Conservation (phyloP, 1,139 yeast species). For the Kluyveromyces marxianus region DNA sequence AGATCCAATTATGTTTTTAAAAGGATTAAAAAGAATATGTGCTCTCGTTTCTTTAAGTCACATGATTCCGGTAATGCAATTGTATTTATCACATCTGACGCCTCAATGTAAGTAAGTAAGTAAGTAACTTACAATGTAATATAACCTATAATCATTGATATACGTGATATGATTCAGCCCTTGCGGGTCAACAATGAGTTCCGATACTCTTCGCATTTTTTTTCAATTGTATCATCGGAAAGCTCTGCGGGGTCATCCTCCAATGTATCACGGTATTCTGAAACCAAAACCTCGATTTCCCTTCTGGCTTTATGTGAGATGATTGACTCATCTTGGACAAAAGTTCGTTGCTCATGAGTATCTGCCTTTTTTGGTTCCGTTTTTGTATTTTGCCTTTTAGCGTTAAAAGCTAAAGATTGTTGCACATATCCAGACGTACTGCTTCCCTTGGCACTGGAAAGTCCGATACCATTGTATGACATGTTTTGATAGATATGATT, state of each 20-base stretch:
- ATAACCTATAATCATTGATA: no score
- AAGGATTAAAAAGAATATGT: no score
- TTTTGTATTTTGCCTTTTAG: slow-evolving; percentile 7
- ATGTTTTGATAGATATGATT: slow-evolving; percentile 6
- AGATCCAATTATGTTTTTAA: no score
- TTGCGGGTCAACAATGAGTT: slow-evolving; percentile 2
- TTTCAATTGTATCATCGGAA: slow-evolving; percentile 10
- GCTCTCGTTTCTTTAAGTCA: no score
- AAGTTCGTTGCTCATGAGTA: slow-evolving; percentile 3
- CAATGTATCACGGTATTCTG: slow-evolving; percentile 19
- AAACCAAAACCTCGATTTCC: slow-evolving; percentile 19
- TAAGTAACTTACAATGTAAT: no score
- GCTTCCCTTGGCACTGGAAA: slow-evolving; percentile 27
- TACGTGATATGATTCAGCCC: not conserved
- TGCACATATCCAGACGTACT: slow-evolving; percentile 29
- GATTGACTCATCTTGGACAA: slow-evolving; percentile 9
- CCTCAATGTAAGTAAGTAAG: no score
- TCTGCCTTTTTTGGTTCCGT: slow-evolving; percentile 1
- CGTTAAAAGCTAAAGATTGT: slow-evolving; percentile 17
- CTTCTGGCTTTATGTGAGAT: slow-evolving; percentile 13
- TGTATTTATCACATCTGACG: no score
- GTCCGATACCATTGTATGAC: slow-evolving; percentile 27
- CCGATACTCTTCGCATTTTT: slow-evolving; percentile 14
- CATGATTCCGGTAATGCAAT: no score
- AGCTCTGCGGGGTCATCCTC: slow-evolving; percentile 17